These are phyloP conservation scores for Candida peoriensis DNA, from an alignment of 805 yeast genomes.

Conservation along the genomic window DNA sequence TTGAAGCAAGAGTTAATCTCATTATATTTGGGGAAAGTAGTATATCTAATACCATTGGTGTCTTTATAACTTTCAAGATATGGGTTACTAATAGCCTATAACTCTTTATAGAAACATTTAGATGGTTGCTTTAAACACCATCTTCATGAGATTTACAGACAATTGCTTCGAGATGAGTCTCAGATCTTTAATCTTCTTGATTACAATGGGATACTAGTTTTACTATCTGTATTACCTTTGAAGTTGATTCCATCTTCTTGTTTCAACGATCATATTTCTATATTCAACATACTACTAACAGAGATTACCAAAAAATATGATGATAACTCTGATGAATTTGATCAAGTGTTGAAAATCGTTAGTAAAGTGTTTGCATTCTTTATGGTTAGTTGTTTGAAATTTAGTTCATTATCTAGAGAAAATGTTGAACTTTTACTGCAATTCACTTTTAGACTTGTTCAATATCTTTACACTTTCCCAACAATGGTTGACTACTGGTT, in stretches of 20 bases:
- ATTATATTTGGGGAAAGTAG: no score
- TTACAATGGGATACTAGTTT: slow-evolving; percentile 9
- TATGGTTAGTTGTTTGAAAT: slow-evolving; percentile 10
- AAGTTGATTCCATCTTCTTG: slow-evolving; percentile 6
- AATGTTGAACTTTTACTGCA: slow-evolving; percentile 3
- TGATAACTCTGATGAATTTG: slow-evolving; percentile 10
- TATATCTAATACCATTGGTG: no score
- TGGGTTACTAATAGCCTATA: no score
- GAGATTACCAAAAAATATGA: slow-evolving; percentile 13
- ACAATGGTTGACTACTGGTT: slow-evolving; percentile 19
- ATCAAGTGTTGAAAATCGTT: slow-evolving; percentile 5
- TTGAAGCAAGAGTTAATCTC: no score
- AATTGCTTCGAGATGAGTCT: slow-evolving; percentile 5
- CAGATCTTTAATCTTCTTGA: slow-evolving; percentile 9
- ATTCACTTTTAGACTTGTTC: slow-evolving; percentile 11
- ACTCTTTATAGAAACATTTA: no score
- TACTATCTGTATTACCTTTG: slow-evolving; percentile 10
- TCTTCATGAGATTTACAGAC: slow-evolving; percentile 8
- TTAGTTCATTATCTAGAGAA: slow-evolving; percentile 2
- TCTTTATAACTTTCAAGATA: no score
- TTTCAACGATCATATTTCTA: slow-evolving; percentile 11
- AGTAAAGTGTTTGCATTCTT: slow-evolving; percentile 15
- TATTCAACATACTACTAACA: slow-evolving; percentile 11
- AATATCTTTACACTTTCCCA: slow-evolving; percentile 13
- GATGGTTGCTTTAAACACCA: slow-evolving; percentile 2